Percentiles rank a stretch among this genome's conserved stretches.
Conservation (phyloP, 1,284 basidiomycete genomes). For the Veloporphyrellus conicus region DNA sequence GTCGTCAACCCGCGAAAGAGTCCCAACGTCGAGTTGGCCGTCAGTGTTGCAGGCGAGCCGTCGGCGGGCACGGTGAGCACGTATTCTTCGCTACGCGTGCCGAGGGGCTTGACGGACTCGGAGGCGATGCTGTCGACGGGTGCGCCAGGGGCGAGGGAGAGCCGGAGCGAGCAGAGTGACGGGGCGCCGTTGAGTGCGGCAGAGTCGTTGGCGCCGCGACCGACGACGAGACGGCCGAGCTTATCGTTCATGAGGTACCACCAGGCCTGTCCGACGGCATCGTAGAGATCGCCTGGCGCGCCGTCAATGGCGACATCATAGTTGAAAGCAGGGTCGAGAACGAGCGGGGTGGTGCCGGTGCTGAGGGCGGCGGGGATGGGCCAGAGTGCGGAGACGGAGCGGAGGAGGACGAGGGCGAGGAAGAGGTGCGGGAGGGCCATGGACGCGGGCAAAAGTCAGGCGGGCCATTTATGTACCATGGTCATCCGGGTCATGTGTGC, state of each 20-base stretch:
- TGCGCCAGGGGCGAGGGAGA: constrained; percentile 40
- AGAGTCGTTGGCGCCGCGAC: constrained; percentile 44
- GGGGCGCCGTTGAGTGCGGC: constrained; percentile 29
- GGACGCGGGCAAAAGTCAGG: background rate
- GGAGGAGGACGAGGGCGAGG: constrained; percentile 14
- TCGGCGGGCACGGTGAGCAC: constrained; percentile 57
- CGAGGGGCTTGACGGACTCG: constrained; percentile 55
- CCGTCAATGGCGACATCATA: constrained; percentile 39
- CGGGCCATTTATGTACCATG: background rate
- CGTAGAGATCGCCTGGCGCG: constrained; percentile 42
- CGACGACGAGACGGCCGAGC: constrained; percentile 49
- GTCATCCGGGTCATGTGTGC: constrained; percentile 6
- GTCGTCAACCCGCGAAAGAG: constrained; percentile 79
- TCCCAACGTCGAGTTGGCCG: constrained; percentile 71
- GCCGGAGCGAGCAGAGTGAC: constrained; percentile 34
- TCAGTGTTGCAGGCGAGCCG: constrained; percentile 56
- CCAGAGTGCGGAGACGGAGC: constrained; percentile 41
- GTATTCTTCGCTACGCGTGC: constrained; percentile 64
- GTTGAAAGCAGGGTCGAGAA: constrained; percentile 47
- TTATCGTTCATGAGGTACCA: constrained; percentile 44
- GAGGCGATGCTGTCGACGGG: constrained; percentile 42
- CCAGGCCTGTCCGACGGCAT: constrained; percentile 41
- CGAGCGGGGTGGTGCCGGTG: constrained; percentile 49
- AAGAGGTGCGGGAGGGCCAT: constrained; percentile 7
- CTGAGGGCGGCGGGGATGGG: constrained; percentile 54